Evolutionary conservation across 1,139 yeast species (phyloP), one percentile per base, ranked within the genome.

Genomic region (Entelexis paramagnoliae): DNA sequence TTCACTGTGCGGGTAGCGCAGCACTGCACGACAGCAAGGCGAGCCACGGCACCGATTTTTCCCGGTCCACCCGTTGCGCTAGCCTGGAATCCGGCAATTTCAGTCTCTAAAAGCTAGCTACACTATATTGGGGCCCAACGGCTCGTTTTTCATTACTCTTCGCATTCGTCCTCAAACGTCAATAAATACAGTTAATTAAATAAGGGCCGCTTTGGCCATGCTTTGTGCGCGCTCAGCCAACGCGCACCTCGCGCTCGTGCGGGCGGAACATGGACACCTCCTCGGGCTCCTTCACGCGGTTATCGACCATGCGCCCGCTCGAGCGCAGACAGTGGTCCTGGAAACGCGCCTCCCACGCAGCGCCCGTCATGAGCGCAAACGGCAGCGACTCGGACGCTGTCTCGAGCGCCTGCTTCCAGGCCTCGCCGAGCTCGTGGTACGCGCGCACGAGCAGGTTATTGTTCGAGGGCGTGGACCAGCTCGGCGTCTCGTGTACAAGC

Each of bases 351-450:
- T 73, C 71, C 51, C 75, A 70, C 79, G 81, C 79, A 45, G 75
- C 73, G 38, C 73, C 72, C 55, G 75, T 73, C 46, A 74, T 72
- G 43, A 78, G 65, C n/a, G 68, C 65, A 29, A 64, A 60, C 33
- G 57, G 29, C 72, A 62, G 39, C 46, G 36, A 32, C 38, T 52
- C 45, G 74, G 74, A 50, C 76, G 80, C 52, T 70, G 71, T 51
- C 20, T 40, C 50, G 17, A 87, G 72, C 14, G 79, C 77, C 34
- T 81, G 74, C 51, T 77, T 69, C 86, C 95, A 86, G 14, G 93
- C 85, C 55, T 78, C 76, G 33, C 85, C 77, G 22, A 91, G 70
- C 65, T 87, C 94, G 60, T 86, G 94, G 64, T 82, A 80, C 38
- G 95, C 91, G 63, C 82, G 73, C 58, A 73, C 72, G 60, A 78